A percentile compares a stretch with the other conserved stretches of the same genome.
phyloP scores from a whole-genome alignment of 2,329 filamentous ascomycete species.

The Exophiala sp. region DNA sequence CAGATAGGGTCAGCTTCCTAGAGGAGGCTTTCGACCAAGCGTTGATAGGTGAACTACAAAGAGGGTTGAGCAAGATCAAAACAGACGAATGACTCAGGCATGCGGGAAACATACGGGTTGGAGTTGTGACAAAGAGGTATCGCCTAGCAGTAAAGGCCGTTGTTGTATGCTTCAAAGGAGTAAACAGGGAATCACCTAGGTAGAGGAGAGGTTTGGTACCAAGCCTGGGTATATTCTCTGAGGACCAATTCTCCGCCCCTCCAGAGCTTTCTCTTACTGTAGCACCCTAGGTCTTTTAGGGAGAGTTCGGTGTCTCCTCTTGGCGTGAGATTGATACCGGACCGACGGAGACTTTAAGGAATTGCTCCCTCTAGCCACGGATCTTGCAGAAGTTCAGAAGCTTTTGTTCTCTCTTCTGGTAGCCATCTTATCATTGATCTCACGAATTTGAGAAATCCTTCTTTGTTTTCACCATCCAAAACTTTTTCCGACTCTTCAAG shows the following conservation, averaged over 20 bases:
- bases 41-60: conserved; percentile 25
- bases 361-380: conserved; percentile 20
- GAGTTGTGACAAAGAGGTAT: background rate
- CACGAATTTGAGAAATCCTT: conserved; percentile 32
- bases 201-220: too few relatives aligned
- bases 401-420: conserved; percentile 30
- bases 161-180: too few relatives aligned
- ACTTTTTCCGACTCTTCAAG: conserved; percentile 13
- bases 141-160: too few relatives aligned
- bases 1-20: conserved; percentile 52
- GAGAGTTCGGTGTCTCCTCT: too few relatives aligned
- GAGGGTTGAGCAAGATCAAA: conserved; percentile 13
- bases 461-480: conserved; percentile 31
- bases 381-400: conserved; percentile 31
- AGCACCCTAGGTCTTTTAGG: too few relatives aligned
- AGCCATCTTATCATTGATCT: conserved; percentile 34
- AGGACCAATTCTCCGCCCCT: too few relatives aligned
- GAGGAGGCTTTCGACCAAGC: conserved; percentile 46
- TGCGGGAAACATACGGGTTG: too few relatives aligned
- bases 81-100: background rate
- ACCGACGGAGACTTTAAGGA: too few relatives aligned
- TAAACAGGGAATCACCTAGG: too few relatives aligned
- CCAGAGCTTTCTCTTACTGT: too few relatives aligned
- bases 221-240: too few relatives aligned
- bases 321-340: too few relatives aligned